Evolutionary conservation across 129 eudicot species (phyloP).

Genomic region (Ambrosia artemisiifolia): DNA sequence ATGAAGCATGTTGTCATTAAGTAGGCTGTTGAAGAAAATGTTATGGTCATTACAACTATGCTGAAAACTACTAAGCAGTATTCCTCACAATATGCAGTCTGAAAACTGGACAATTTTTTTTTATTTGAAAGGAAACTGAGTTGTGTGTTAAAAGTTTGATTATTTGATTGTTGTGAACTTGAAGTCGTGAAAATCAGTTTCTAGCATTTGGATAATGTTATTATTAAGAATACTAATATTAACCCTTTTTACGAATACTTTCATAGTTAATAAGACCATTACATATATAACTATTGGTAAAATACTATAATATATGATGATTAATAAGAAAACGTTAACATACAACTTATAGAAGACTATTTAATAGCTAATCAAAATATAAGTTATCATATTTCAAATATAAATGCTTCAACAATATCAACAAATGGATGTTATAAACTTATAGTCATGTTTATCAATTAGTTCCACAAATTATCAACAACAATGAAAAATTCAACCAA

Average conservation of each 20-base stretch:
- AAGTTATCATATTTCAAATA: neutral
- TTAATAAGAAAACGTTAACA: neutral
- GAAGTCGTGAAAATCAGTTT: neutral
- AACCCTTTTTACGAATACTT: neutral
- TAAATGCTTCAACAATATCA: neutral
- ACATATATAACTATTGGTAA: neutral
- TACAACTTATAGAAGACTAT: neutral
- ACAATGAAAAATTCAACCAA: slow-evolving; percentile 1
- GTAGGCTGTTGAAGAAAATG: neutral
- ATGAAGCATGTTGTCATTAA: neutral
- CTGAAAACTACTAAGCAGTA: neutral
- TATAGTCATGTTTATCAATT: neutral
- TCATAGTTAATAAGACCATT: neutral
- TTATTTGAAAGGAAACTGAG: neutral
- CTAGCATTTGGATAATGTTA: neutral
- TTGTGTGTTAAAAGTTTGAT: neutral
- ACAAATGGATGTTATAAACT: neutral
- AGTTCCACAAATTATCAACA: neutral
- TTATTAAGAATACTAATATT: neutral
- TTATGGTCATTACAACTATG: neutral
- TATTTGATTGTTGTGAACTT: neutral
- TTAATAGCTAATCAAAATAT: neutral
- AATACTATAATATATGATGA: neutral
- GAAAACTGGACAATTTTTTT: neutral
- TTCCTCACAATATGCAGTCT: neutral